phyloP scores from a whole-genome alignment of 805 yeast species.

The Ogataea thermomethanolica region DNA sequence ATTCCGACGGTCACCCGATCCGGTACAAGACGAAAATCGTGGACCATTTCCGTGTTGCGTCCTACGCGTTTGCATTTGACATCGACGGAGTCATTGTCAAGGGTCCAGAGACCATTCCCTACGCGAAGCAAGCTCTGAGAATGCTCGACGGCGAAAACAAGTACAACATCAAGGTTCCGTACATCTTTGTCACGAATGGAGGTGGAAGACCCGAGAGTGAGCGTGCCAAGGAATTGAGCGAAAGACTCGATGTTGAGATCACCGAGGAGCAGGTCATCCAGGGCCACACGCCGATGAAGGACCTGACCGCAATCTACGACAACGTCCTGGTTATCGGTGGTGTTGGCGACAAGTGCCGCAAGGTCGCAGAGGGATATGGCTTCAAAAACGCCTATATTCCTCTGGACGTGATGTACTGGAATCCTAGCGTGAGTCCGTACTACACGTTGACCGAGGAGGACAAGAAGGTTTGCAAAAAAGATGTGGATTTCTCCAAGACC shows the following conservation, averaged over 20 bases:
- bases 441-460: conserved; percentile 77
- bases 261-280: conserved; percentile 81
- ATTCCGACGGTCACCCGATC: conserved; percentile 30
- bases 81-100: conserved; percentile 87
- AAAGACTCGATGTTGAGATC: conserved; percentile 56
- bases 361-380: conserved; percentile 81
- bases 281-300: conserved; percentile 93
- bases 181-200: conserved; percentile 85
- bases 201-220: conserved; percentile 82
- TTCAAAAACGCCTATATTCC: conserved; percentile 81
- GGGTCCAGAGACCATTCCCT: conserved; percentile 81
- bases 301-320: conserved; percentile 60
- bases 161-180: conserved; percentile 76
- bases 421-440: conserved; percentile 83
- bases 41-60: conserved; percentile 71
- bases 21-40: conserved; percentile 50
- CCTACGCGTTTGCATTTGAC: conserved; percentile 88
- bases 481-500: conserved; percentile 62
- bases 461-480: conserved; percentile 45
- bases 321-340: conserved; percentile 89
- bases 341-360: conserved; percentile 76
- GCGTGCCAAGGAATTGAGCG: conserved; percentile 67
- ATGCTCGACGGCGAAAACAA: conserved; percentile 74
- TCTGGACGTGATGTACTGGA: conserved; percentile 78
- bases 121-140: conserved; percentile 69